phyloP scores from a whole-genome alignment of 169 alveolate species.

The Ichthyophthirius multifiliis region DNA sequence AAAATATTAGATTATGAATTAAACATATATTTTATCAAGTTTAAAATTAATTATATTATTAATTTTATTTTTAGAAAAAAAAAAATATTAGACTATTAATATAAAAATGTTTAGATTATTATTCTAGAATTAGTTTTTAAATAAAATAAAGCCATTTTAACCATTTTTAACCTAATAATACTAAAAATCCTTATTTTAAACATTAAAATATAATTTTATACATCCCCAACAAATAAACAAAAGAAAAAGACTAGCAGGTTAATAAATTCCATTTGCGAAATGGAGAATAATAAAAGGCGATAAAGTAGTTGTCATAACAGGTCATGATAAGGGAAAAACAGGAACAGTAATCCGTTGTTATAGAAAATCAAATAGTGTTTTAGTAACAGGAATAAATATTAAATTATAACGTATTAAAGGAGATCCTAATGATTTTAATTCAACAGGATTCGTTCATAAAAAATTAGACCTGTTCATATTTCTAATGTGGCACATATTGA shows the following conservation, averaged over 20 bases:
- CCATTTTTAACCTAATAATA: too few relatives aligned
- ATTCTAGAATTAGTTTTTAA: too few relatives aligned
- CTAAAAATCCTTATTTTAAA: too few relatives aligned
- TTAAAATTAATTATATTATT: too few relatives aligned
- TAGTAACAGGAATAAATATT: conserved; percentile 56
- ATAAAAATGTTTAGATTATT: too few relatives aligned
- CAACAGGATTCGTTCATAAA: conserved; percentile 35
- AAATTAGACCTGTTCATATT: conserved; percentile 60
- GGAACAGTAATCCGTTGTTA: conserved; percentile 56
- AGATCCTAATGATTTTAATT: conserved; percentile 42
- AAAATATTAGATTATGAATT: too few relatives aligned
- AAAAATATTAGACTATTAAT: too few relatives aligned
- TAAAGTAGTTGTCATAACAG: conserved; percentile 50
- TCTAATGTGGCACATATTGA: conserved; percentile 61
- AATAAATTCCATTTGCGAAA: conserved; percentile 36
- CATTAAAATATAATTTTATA: too few relatives aligned
- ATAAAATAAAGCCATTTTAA: too few relatives aligned
- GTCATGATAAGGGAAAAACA: conserved; percentile 43
- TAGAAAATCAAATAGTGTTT: conserved; percentile 49
- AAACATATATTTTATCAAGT: too few relatives aligned
- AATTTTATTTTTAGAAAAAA: too few relatives aligned
- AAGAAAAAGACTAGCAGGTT: not conserved
- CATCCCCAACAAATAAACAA: too few relatives aligned
- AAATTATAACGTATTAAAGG: conserved; percentile 13
- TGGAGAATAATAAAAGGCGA: conserved; percentile 63